Base-by-base conservation (phyloP, 768 basidiomycete genomes). In the Rhizopogon roseolus region DNA sequence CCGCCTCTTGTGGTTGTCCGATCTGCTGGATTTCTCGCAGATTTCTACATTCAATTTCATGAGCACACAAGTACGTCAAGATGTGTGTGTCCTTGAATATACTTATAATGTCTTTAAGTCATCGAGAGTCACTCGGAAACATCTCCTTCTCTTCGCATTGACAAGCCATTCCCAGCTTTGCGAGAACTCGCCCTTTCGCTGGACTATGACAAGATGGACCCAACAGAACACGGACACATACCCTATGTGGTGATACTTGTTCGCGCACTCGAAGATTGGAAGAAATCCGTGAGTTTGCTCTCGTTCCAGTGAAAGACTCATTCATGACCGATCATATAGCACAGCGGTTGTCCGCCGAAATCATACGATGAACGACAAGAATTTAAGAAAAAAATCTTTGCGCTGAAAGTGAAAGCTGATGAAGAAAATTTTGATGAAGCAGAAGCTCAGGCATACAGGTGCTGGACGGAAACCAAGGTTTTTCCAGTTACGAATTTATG, bases 371-470 rank as follows among this genome's bases (percentile, higher is more conserved):
- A 97, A 60, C 84, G 88, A 62, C 78, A 86, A 56, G 83, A 79
- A 28, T 96, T 98, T 77, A 93, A 94, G 64, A 71, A 79, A 34
- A 52, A 51, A 3, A 71, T 98, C 41, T 69, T 75, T n/a, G 72
- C 72, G 1, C 81, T 86, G 76, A 84, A 85, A 62, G 64, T 79
- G 54, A 93, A 92, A 62, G 60, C 71, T 0, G 97, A 99, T 64
- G 93, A 98, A 65, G 97, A 99, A 75, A 99, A 98, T 71, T 94
- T 94, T 65, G 96, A 97, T 56, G 96, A 98, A 69, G 96, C 95
- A 2, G 81, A 88, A 62, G 78, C 87, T 6, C 90, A 97, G 65
- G 91, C 89, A 0, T 95, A 90, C 67, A 84, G 90, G 27, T 81
- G 81, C 52, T 94, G 85, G 85, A 81, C 81, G 0, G 73, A 73